Conservation (phyloP, 2,329 filamentous ascomycete species). For the Colletotrichum godetiae region DNA sequence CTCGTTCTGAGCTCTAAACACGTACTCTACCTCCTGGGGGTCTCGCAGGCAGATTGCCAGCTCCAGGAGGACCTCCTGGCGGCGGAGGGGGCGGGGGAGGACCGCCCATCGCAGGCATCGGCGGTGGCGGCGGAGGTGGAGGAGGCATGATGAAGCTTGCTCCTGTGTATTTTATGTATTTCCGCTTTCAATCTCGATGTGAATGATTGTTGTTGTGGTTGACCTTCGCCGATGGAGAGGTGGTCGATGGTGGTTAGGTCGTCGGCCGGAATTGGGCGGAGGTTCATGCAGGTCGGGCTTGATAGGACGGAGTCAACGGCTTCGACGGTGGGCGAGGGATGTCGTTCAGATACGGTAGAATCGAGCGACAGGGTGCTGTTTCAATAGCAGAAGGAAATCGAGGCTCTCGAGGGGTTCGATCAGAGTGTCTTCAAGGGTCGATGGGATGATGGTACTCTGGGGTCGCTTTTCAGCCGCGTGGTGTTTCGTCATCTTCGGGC, state of each 20-base stretch:
- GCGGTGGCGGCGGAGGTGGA: slow-evolving; percentile 78
- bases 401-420: slow-evolving; percentile 29
- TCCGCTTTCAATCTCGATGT: background rate
- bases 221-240: slow-evolving; percentile 1
- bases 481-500: slow-evolving; percentile 35
- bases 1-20: slow-evolving; percentile 32
- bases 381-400: slow-evolving; percentile 1
- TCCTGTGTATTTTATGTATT: background rate
- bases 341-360: slow-evolving; percentile 22
- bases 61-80: slow-evolving; percentile 44
- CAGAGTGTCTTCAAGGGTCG: slow-evolving; percentile 25
- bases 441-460: slow-evolving; percentile 27
- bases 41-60: slow-evolving; percentile 65
- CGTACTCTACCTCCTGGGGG: slow-evolving; percentile 72
- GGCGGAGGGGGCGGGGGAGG: slow-evolving; percentile 76
- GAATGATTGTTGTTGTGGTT: background rate
- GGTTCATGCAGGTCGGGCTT: background rate
- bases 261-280: slow-evolving; percentile 22
- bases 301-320: background rate
- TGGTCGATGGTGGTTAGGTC: slow-evolving; percentile 31
- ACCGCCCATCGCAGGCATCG: slow-evolving; percentile 65
- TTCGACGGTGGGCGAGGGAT: slow-evolving; percentile 1
- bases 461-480: slow-evolving; percentile 33
- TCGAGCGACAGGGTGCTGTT: slow-evolving; percentile 14
- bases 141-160: slow-evolving; percentile 52